Evolutionary conservation across 148 eudicot species (phyloP).

Genomic region (Agrostemma githago): DNA sequence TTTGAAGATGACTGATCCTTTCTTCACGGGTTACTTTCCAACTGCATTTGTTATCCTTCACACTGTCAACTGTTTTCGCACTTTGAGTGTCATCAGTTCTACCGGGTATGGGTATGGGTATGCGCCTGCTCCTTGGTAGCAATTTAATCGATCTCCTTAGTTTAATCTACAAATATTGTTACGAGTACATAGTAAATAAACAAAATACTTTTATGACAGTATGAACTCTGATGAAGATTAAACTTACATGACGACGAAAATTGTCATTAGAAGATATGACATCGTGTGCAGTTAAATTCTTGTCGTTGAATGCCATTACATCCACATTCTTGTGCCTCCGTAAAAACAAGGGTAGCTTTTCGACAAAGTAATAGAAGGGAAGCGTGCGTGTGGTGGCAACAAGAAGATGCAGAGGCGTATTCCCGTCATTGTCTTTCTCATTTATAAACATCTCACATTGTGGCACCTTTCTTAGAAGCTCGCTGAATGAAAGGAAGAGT

Average conservation of each 20-base stretch:
- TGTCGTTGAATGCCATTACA: slow-evolving; percentile 3
- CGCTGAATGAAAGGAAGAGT: background rate
- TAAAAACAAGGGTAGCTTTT: background rate
- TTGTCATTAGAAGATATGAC: background rate
- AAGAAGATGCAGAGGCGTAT: slow-evolving; percentile 18
- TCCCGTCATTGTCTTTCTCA: slow-evolving; percentile 16
- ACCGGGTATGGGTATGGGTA: background rate
- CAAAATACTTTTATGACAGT: background rate
- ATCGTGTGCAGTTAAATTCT: background rate
- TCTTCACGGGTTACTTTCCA: background rate
- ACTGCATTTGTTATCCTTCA: background rate
- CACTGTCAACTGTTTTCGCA: no score
- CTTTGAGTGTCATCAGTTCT: no score
- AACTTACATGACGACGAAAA: background rate
- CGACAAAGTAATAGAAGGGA: background rate
- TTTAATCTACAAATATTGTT: background rate
- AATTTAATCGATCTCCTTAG: background rate
- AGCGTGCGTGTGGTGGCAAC: background rate
- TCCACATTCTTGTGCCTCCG: background rate
- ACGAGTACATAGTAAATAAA: background rate
- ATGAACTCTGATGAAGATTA: no score
- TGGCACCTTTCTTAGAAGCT: background rate
- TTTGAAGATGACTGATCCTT: background rate
- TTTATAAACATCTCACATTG: background rate
- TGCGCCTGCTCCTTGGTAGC: background rate